A percentile compares a stretch with the other conserved stretches of the same genome.
phyloP scores from a whole-genome alignment of 352 stramenopile genomes.

The Phytophthora kernoviae region DNA sequence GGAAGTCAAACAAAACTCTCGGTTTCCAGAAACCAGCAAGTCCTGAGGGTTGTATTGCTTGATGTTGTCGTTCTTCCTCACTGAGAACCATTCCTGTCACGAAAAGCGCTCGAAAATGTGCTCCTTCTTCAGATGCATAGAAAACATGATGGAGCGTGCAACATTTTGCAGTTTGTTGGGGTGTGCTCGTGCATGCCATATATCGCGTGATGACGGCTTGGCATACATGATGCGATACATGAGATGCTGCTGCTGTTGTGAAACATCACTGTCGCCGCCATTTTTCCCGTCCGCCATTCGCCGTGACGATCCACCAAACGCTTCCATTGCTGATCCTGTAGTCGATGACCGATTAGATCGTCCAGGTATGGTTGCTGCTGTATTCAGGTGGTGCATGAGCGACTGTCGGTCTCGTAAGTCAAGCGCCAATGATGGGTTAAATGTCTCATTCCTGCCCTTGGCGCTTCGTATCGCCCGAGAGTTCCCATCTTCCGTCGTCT shows the following conservation, averaged over 20 bases:
- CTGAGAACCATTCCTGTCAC: conserved; percentile 54
- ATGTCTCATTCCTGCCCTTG: conserved; percentile 6
- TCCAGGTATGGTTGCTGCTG: conserved; percentile 22
- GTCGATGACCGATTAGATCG: conserved; percentile 63
- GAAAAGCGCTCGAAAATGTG: conserved; percentile 88
- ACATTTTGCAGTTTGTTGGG: conserved; percentile 59
- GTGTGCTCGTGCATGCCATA: conserved; percentile 64
- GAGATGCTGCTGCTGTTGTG: conserved; percentile 51
- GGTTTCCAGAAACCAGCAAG: conserved; percentile 75
- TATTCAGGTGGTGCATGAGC: conserved; percentile 32
- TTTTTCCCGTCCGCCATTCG: conserved; percentile 33
- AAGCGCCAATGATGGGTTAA: conserved; percentile 22
- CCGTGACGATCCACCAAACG: conserved; percentile 18
- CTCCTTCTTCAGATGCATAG: conserved; percentile 81
- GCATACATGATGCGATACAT: conserved; percentile 84
- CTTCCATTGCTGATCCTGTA: conserved; percentile 45
- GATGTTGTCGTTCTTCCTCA: conserved; percentile 38
- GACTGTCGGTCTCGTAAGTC: conserved; percentile 39
- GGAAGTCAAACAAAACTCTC: conserved; percentile 71
- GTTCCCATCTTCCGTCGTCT: conserved; percentile 17
- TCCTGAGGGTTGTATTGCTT: conserved; percentile 21
- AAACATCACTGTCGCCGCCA: conserved; percentile 15
- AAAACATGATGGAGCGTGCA: conserved; percentile 77
- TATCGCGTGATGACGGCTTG: conserved; percentile 59
- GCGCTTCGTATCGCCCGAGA: conserved; percentile 4